phyloP scores from a whole-genome alignment of 495 filamentous ascomycete genomes.

The Letharia columbiana region DNA sequence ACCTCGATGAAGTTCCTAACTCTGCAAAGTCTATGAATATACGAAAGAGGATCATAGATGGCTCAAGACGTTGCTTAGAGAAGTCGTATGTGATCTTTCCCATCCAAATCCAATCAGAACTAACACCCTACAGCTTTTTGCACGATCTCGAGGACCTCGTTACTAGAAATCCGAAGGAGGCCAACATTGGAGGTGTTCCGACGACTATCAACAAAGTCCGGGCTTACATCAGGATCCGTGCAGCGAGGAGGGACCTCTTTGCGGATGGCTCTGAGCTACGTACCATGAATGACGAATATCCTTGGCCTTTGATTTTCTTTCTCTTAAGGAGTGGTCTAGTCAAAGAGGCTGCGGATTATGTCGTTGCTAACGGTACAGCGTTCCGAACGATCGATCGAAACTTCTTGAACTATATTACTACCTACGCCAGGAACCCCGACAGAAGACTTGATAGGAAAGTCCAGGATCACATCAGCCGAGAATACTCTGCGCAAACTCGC shows the following conservation, averaged over 20 bases:
- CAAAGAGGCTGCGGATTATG: constrained; percentile 76
- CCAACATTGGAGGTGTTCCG: constrained; percentile 81
- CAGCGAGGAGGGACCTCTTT: constrained; percentile 67
- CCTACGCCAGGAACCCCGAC: constrained; percentile 62
- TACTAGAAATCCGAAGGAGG: constrained; percentile 74
- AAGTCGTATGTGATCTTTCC: constrained; percentile 28
- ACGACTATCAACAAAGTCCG: constrained; percentile 82
- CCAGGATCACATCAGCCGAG: constrained; percentile 76
- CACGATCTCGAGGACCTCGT: constrained; percentile 64
- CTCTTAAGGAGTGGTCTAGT: constrained; percentile 80
- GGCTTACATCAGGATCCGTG: constrained; percentile 75
- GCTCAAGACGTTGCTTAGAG: constrained; percentile 69
- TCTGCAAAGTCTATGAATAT: constrained; percentile 52
- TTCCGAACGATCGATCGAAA: constrained; percentile 86
- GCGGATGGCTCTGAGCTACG: constrained; percentile 67
- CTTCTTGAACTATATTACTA: constrained; percentile 80
- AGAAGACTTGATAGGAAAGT: constrained; percentile 64
- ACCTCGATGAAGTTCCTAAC: constrained; percentile 60
- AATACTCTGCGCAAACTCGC: constrained; percentile 75
- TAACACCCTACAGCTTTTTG: constrained; percentile 41
- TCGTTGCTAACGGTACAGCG: constrained; percentile 60
- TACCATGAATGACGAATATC: constrained; percentile 66
- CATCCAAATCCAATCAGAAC: neutral
- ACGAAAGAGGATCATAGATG: constrained; percentile 66
- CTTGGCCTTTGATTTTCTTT: constrained; percentile 91